These are phyloP conservation scores for Gossypium turneri DNA, from an alignment of 345 rosid genomes.

Conservation along the genomic window DNA sequence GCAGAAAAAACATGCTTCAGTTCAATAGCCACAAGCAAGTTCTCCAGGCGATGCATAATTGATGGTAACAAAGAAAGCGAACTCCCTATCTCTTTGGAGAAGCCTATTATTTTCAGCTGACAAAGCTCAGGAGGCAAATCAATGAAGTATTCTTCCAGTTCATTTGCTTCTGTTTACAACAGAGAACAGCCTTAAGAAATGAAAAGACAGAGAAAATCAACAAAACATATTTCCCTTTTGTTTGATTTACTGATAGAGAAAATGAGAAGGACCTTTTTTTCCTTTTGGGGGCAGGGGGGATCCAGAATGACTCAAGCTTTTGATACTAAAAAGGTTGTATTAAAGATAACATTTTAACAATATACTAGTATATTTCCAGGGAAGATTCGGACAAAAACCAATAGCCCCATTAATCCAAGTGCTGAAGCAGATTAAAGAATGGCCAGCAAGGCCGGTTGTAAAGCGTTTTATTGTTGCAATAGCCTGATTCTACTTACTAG, in stretches of 20 bases:
- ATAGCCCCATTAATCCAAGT: background rate
- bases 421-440: background rate
- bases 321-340: background rate
- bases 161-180: conserved; percentile 49
- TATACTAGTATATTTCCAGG: background rate
- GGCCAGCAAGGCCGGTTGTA: background rate
- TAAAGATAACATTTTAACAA: conserved; percentile 7
- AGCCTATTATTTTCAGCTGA: conserved; percentile 75
- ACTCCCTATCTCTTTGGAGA: conserved; percentile 88
- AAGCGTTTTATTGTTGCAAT: background rate
- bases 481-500: conserved; percentile 4
- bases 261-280: background rate
- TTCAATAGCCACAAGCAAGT: conserved; percentile 88
- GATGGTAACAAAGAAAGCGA: conserved; percentile 85
- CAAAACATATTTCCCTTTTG: background rate
- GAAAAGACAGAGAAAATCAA: background rate
- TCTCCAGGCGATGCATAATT: conserved; percentile 85
- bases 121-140: conserved; percentile 85
- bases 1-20: conserved; percentile 58
- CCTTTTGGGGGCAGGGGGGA: background rate
- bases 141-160: conserved; percentile 71
- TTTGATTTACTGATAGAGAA: conserved; percentile 3
- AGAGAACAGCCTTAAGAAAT: conserved; percentile 17
- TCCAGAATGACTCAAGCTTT: background rate
- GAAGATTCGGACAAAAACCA: background rate